These are phyloP conservation scores for Exophiala xenobiotica DNA, from an alignment of 2,329 filamentous ascomycete genomes.

Conservation along the genomic window DNA sequence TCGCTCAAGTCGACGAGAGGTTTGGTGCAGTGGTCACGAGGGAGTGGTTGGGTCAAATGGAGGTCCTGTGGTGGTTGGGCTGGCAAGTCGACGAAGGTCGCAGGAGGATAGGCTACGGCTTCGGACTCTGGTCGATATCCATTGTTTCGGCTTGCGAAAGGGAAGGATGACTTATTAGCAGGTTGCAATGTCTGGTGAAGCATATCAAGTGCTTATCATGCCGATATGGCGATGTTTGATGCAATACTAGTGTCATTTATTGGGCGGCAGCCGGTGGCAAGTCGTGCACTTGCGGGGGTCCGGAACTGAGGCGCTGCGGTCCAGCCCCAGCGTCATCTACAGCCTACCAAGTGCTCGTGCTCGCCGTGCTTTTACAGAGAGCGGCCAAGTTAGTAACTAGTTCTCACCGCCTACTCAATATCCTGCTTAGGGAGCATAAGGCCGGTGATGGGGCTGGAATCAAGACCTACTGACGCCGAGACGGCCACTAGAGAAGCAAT, in stretches of 20 bases:
- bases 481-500: no score
- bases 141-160: neutral
- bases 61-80: conserved; percentile 1
- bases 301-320: neutral
- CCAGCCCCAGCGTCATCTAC: conserved; percentile 1
- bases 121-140: neutral
- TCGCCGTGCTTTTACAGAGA: neutral
- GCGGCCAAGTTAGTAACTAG: neutral
- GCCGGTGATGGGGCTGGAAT: neutral
- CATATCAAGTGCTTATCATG: conserved; percentile 15
- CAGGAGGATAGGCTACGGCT: conserved; percentile 7
- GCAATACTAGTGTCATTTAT: conserved; percentile 14
- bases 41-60: conserved; percentile 5
- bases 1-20: neutral
- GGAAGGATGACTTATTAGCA: neutral
- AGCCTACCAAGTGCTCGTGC: neutral
- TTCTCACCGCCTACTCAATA: no score
- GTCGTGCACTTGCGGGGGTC: conserved; percentile 17
- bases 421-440: neutral
- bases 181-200: neutral
- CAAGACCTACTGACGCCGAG: no score
- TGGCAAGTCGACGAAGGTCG: conserved; percentile 1
- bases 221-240: conserved; percentile 15
- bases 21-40: conserved; percentile 15
- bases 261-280: conserved; percentile 17